phyloP scores from a whole-genome alignment of 805 yeast genomes.

The Cephaloascus fragrans region DNA sequence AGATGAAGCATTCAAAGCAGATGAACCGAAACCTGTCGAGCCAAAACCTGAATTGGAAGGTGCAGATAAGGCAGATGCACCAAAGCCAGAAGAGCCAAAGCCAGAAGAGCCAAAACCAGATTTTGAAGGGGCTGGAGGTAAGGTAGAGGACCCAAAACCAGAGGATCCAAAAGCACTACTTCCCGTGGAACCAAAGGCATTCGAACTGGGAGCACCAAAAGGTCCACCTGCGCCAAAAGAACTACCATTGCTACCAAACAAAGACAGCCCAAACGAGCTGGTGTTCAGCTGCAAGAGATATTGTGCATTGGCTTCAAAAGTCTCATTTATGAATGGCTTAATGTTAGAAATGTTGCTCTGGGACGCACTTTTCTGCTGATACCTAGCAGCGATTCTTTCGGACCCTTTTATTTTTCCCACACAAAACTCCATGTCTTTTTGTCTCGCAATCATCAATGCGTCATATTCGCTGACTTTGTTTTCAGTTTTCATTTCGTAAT shows the following conservation, averaged over 20 bases:
- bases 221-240: conserved; percentile 1
- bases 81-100: conserved; percentile 1
- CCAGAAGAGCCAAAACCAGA: conserved; percentile 2
- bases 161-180: conserved; percentile 3
- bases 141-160: conserved; percentile 5
- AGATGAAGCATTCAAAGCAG: conserved; percentile 1
- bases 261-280: conserved; percentile 6
- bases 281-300: background rate
- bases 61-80: background rate
- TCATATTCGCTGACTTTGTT: conserved; percentile 28
- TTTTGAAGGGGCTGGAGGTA: conserved; percentile 4
- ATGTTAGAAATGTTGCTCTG: conserved; percentile 7
- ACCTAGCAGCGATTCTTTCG: conserved; percentile 44
- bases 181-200: conserved; percentile 2
- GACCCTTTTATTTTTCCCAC: conserved; percentile 24
- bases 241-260: conserved; percentile 5
- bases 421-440: conserved; percentile 36
- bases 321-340: conserved; percentile 19
- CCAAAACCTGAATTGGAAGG: conserved; percentile 2
- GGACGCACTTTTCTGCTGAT: conserved; percentile 35
- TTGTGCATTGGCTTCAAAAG: conserved; percentile 13
- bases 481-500: conserved; percentile 26
- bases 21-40: background rate
- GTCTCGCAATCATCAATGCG: conserved; percentile 28
- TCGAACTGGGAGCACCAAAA: conserved; percentile 4